Percentiles rank a stretch among this genome's conserved stretches.
Evolutionary conservation across 2,329 filamentous ascomycete genomes (phyloP).

Genomic region (Cladosporium sp.): DNA sequence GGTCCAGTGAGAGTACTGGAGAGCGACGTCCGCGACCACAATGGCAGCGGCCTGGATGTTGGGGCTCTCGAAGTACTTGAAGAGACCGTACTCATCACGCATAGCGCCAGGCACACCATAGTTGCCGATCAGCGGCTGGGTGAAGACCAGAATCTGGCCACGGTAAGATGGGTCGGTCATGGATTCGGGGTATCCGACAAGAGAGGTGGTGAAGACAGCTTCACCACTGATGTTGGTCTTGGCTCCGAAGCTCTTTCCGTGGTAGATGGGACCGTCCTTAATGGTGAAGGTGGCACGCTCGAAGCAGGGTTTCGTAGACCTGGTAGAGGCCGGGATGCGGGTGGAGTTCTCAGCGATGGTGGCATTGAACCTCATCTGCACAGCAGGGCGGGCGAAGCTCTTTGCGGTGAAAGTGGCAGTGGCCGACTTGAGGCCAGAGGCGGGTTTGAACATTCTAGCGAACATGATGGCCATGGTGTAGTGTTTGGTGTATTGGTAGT

Average conservation of each 20-base stretch:
- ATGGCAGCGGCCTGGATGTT: constrained; percentile 96
- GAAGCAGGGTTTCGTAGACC: constrained; percentile 58
- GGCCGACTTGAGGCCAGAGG: constrained; percentile 39
- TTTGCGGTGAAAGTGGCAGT: constrained; percentile 40
- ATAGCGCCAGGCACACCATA: constrained; percentile 88
- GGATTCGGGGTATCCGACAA: constrained; percentile 95
- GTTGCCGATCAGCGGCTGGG: constrained; percentile 95
- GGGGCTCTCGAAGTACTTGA: constrained; percentile 97
- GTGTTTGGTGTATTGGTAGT: constrained; percentile 21
- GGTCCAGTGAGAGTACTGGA: constrained; percentile 97
- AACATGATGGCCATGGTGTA: constrained; percentile 43
- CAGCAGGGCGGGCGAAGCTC: constrained; percentile 40
- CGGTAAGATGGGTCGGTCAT: constrained; percentile 66
- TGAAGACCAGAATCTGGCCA: constrained; percentile 96
- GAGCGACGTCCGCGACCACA: constrained; percentile 89
- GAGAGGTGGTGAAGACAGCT: constrained; percentile 96
- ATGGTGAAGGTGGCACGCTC: constrained; percentile 92
- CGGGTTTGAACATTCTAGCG: constrained; percentile 50
- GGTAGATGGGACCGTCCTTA: constrained; percentile 90
- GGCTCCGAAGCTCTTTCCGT: constrained; percentile 92
- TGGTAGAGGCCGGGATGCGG: constrained; percentile 57
- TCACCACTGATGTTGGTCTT: constrained; percentile 96
- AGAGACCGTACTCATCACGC: constrained; percentile 80
- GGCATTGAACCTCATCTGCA: constrained; percentile 51
- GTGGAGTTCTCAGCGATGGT: constrained; percentile 62